phyloP scores from a whole-genome alignment of 345 rosid species.

The Populus tremula region DNA sequence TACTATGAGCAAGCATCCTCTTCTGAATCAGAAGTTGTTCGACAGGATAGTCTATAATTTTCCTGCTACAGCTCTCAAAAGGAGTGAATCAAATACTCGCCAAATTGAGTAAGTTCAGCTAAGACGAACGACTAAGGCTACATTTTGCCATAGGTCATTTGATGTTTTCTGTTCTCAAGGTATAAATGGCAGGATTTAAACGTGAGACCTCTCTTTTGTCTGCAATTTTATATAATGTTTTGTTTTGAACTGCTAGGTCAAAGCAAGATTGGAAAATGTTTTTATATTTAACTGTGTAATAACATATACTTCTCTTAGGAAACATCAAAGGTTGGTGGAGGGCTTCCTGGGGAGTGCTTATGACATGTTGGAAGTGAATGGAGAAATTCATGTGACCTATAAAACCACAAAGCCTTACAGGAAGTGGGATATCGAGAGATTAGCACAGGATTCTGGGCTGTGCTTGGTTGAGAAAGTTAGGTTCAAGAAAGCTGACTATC shows the following conservation, averaged over 20 bases:
- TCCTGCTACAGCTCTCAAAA: neutral
- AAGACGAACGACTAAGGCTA: too few species aligned
- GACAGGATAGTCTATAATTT: constrained; percentile 41
- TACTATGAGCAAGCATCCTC: constrained; percentile 21
- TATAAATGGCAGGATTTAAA: neutral
- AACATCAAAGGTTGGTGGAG: neutral
- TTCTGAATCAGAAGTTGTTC: constrained; percentile 2
- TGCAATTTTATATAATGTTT: too few species aligned
- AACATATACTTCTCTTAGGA: neutral
- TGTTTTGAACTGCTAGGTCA: neutral
- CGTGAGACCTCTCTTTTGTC: too few species aligned
- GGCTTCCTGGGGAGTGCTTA: neutral
- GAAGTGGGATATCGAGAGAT: neutral
- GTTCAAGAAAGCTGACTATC: neutral
- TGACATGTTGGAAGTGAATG: neutral
- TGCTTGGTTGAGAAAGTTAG: neutral
- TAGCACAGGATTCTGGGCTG: neutral
- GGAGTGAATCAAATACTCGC: constrained; percentile 12
- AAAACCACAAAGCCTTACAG: neutral
- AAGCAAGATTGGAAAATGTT: neutral
- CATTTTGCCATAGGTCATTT: too few species aligned
- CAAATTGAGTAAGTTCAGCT: constrained; percentile 19
- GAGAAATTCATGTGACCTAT: neutral
- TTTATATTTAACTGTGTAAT: too few species aligned
- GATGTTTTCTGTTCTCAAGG: neutral